Percentiles rank a stretch among this genome's conserved stretches.
Evolutionary conservation across 495 filamentous ascomycete genomes (phyloP).

Genomic region (Pyronema domesticum): DNA sequence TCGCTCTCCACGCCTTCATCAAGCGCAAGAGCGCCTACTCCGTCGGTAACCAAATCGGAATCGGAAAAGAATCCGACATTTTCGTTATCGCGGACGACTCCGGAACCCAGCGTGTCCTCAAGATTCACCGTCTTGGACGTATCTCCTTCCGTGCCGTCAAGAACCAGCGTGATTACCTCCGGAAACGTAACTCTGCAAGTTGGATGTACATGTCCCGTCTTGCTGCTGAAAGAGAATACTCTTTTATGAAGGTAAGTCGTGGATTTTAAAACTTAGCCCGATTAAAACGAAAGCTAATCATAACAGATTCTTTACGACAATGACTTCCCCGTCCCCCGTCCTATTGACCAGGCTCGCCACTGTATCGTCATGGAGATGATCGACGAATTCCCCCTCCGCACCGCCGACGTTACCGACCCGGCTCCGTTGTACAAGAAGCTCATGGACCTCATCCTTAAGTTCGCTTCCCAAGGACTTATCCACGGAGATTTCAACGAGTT

Average conservation of each 20-base stretch:
- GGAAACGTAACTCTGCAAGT: conserved; percentile 53
- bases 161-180: conserved; percentile 86
- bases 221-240: conserved; percentile 78
- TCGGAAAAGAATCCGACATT: conserved; percentile 96
- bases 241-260: conserved; percentile 62
- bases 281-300: background rate
- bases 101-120: conserved; percentile 26
- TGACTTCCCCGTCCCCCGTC: conserved; percentile 75
- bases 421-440: conserved; percentile 70
- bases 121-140: conserved; percentile 45
- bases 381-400: conserved; percentile 74
- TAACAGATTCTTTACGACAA: conserved; percentile 41
- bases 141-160: conserved; percentile 96
- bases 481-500: conserved; percentile 99
- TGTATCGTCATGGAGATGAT: conserved; percentile 88
- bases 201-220: conserved; percentile 98
- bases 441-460: conserved; percentile 64
- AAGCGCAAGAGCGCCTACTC: conserved; percentile 64
- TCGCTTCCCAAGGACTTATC: conserved; percentile 80
- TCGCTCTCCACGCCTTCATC: conserved; percentile 76
- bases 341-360: conserved; percentile 72
- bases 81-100: conserved; percentile 63
- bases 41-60: conserved; percentile 84
- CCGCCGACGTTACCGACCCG: conserved; percentile 59
- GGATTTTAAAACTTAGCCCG: background rate